phyloP scores from a whole-genome alignment of 345 rosid species.

The Boechera divaricarpa region DNA sequence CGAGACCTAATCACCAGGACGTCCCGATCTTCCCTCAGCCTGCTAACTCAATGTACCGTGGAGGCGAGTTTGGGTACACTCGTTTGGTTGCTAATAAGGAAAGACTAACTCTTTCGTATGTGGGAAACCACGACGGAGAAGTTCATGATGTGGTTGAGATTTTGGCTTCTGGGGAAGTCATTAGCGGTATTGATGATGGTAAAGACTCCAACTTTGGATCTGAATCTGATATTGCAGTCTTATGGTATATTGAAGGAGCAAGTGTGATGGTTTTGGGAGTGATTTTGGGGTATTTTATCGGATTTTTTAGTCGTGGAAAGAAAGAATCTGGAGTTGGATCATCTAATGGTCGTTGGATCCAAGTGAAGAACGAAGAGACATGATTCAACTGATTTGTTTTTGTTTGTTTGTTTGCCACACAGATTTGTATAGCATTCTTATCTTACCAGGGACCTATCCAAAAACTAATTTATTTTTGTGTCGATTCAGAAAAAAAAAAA shows the following conservation, averaged over 20 bases:
- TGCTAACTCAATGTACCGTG: conserved; percentile 70
- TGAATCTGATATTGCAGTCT: conserved; percentile 42
- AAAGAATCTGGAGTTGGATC: conserved; percentile 47
- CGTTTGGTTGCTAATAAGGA: conserved; percentile 79
- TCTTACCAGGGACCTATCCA: background rate
- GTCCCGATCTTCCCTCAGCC: conserved; percentile 86
- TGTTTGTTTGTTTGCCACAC: conserved; percentile 9
- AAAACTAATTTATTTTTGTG: background rate
- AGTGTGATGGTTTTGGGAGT: conserved; percentile 72
- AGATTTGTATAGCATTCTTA: conserved; percentile 33
- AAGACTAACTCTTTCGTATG: conserved; percentile 70
- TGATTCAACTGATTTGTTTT: conserved; percentile 44
- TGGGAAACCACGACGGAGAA: conserved; percentile 88
- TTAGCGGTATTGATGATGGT: conserved; percentile 48
- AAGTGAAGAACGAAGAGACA: conserved; percentile 62
- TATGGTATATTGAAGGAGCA: conserved; percentile 67
- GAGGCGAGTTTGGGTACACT: conserved; percentile 94
- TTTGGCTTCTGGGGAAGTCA: conserved; percentile 71
- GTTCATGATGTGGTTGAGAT: conserved; percentile 88
- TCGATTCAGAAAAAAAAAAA: too few species aligned
- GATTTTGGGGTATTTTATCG: conserved; percentile 68
- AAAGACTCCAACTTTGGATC: conserved; percentile 30
- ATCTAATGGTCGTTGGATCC: conserved; percentile 59
- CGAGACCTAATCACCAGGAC: conserved; percentile 66
- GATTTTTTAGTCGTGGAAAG: conserved; percentile 61